phyloP scores from a whole-genome alignment of 495 filamentous ascomycete genomes.

The Hypomontagnella submonticulosa region DNA sequence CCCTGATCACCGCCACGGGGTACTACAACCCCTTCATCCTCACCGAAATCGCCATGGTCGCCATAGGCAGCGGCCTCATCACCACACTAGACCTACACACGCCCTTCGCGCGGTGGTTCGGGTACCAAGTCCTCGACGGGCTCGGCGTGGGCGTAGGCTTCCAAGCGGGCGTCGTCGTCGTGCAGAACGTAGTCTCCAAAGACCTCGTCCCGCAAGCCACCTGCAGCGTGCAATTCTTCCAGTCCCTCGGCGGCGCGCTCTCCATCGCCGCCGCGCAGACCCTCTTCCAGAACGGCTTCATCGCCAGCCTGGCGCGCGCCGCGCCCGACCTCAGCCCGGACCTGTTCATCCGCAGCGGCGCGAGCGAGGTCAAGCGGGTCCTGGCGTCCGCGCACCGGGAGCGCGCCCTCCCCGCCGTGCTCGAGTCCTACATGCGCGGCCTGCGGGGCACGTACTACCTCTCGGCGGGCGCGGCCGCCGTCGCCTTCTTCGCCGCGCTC shows the following conservation, averaged over 20 bases:
- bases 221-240: conserved; percentile 72
- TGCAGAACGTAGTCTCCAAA: conserved; percentile 58
- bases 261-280: conserved; percentile 74
- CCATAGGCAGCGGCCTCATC: conserved; percentile 63
- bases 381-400: conserved; percentile 46
- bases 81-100: conserved; percentile 59
- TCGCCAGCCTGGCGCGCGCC: conserved; percentile 44
- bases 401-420: conserved; percentile 46
- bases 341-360: conserved; percentile 58
- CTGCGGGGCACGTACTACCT: conserved; percentile 59
- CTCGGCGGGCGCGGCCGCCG: conserved; percentile 52
- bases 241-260: conserved; percentile 75
- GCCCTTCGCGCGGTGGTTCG: conserved; percentile 60
- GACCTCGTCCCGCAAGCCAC: conserved; percentile 72
- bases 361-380: conserved; percentile 54
- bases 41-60: conserved; percentile 55
- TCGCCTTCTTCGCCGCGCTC: conserved; percentile 53
- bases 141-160: conserved; percentile 59
- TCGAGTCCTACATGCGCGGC: conserved; percentile 58
- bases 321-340: conserved; percentile 49
- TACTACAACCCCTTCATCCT: conserved; percentile 65
- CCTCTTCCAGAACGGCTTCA: conserved; percentile 71
- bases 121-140: conserved; percentile 63
- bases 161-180: conserved; percentile 63
- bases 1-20: conserved; percentile 56